Percentiles rank a stretch among this genome's conserved stretches.
Conservation (phyloP, 2,329 filamentous ascomycete genomes). For the Penicillium corylophilum region DNA sequence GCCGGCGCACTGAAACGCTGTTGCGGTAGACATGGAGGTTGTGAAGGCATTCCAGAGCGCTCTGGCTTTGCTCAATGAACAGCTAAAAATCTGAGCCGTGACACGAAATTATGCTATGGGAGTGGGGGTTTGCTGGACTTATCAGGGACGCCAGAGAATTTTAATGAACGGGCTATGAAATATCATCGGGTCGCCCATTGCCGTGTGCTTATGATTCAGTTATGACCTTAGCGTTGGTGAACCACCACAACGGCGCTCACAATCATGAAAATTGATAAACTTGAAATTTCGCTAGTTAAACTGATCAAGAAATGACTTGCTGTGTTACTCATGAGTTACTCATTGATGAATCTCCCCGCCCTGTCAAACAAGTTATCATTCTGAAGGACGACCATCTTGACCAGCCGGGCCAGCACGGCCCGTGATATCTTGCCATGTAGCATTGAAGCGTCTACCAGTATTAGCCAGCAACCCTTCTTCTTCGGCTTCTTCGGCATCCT, state of each 20-base stretch:
- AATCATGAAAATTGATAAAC: not conserved
- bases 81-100: constrained; percentile 18
- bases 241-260: not conserved
- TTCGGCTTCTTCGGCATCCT: constrained; percentile 86
- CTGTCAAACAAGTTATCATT: not conserved
- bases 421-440: constrained; percentile 85
- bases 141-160: not conserved
- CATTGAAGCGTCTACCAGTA: constrained; percentile 76
- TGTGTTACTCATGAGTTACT: not conserved
- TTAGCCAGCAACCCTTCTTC: constrained; percentile 88
- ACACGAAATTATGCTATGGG: not conserved
- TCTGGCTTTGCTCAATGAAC: constrained; percentile 44
- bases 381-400: not conserved
- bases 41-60: constrained; percentile 51
- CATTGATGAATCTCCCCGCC: not conserved
- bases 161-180: not conserved
- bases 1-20: constrained; percentile 13
- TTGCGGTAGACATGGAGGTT: constrained; percentile 41
- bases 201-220: not conserved
- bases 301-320: not conserved
- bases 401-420: constrained; percentile 47
- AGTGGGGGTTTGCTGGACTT: not conserved
- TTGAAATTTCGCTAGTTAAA: not conserved
- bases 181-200: not conserved
- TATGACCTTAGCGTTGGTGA: not conserved